A percentile compares a stretch with the other conserved stretches of the same genome.
Conservation (phyloP, 108 stramenopile species). For the Cyclotella sp. region DNA sequence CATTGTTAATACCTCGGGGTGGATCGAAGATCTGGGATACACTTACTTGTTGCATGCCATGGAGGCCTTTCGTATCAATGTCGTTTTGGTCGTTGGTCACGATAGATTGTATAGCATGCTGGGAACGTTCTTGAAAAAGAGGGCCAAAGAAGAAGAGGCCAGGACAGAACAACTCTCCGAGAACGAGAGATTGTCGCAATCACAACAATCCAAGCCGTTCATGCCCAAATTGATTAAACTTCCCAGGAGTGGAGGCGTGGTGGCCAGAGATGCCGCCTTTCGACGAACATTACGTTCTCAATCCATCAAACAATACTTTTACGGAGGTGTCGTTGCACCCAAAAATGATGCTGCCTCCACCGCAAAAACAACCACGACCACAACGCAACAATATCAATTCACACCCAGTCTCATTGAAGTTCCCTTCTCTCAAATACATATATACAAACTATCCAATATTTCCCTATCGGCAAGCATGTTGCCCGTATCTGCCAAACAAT, state of each 20-base stretch:
- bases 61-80: conserved; percentile 70
- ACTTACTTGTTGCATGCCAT: conserved; percentile 72
- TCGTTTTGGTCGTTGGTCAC: conserved; percentile 85
- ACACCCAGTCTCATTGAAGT: conserved; percentile 78
- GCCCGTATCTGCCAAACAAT: conserved; percentile 83
- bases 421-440: conserved; percentile 60
- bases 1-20: conserved; percentile 86
- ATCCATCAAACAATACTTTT: conserved; percentile 83
- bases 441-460: conserved; percentile 75
- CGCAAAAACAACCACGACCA: conserved; percentile 7
- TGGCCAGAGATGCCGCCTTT: conserved; percentile 70
- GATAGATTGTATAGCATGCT: conserved; percentile 90
- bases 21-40: conserved; percentile 76
- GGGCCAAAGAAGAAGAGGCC: conserved; percentile 26
- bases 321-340: conserved; percentile 60
- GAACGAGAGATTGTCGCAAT: not conserved
- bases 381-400: conserved; percentile 58
- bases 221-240: conserved; percentile 84
- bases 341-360: conserved; percentile 17
- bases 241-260: conserved; percentile 84
- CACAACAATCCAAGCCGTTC: not conserved
- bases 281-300: conserved; percentile 65
- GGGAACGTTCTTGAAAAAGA: conserved; percentile 66
- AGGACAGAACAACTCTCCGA: not conserved
- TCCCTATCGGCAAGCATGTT: conserved; percentile 76